Percentiles rank a stretch among this genome's conserved stretches.
These are phyloP conservation scores for Fusarium poae DNA, from an alignment of 2,329 filamentous ascomycete species.

Conservation along the genomic window DNA sequence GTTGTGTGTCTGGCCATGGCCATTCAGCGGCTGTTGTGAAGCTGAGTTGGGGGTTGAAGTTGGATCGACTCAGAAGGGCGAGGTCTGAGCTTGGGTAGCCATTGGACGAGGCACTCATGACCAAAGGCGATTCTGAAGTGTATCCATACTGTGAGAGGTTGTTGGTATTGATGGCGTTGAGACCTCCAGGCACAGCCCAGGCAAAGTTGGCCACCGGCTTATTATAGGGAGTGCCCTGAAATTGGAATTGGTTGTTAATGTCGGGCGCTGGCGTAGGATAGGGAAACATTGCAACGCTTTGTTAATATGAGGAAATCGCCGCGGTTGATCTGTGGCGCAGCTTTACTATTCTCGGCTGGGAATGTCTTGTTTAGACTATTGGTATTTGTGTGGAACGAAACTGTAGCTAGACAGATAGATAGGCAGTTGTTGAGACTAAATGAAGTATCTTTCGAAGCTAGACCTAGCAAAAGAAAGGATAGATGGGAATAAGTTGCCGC, in stretches of 20 bases:
- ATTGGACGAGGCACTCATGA: constrained; percentile 13
- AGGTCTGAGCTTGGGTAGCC: constrained; percentile 5
- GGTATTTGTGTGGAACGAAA: constrained; percentile 2
- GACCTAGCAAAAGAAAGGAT: neutral
- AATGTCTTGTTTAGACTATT: constrained; percentile 10
- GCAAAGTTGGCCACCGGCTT: constrained; percentile 18
- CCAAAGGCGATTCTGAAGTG: constrained; percentile 16
- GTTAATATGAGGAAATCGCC: constrained; percentile 11
- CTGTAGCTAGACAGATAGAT: neutral
- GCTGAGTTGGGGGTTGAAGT: constrained; percentile 2
- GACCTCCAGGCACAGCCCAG: constrained; percentile 18
- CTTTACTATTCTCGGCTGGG: constrained; percentile 1
- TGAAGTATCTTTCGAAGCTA: constrained; percentile 1
- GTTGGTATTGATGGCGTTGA: constrained; percentile 21
- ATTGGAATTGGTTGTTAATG: constrained; percentile 17
- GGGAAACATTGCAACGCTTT: constrained; percentile 22
- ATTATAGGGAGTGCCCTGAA: neutral
- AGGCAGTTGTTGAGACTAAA: neutral
- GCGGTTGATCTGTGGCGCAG: constrained; percentile 26
- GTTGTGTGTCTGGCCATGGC: neutral
- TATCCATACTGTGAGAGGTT: constrained; percentile 11
- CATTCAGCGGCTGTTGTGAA: neutral
- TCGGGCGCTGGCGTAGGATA: constrained; percentile 16
- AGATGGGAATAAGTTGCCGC: constrained; percentile 12
- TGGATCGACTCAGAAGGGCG: neutral